phyloP scores from a whole-genome alignment of 306 rosid species.

The Cicer arietinum region DNA sequence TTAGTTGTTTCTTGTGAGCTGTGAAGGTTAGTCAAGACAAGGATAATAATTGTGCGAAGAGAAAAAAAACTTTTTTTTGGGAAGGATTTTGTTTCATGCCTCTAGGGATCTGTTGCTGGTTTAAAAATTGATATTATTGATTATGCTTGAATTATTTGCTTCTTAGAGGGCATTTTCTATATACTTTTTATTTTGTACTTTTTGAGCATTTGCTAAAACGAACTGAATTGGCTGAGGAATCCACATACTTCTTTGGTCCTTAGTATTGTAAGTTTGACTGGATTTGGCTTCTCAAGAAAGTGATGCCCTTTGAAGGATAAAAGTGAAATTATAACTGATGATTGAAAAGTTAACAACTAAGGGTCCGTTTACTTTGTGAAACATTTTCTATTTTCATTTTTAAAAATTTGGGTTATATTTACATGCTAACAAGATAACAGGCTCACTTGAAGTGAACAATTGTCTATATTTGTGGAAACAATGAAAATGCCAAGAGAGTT shows the following conservation, averaged over 20 bases:
- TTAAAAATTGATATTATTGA: conserved; percentile 12
- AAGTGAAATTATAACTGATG: conserved; percentile 15
- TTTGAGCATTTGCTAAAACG: background rate
- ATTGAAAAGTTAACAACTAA: conserved; percentile 1
- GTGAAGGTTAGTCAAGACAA: conserved; percentile 34
- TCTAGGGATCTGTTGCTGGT: conserved; percentile 19
- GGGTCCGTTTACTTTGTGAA: too few species aligned
- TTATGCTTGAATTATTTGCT: conserved; percentile 39
- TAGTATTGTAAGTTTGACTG: conserved; percentile 8
- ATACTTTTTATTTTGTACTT: conserved; percentile 12
- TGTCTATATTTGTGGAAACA: too few species aligned
- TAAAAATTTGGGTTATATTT: too few species aligned
- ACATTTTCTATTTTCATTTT: too few species aligned
- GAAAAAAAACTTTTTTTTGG: background rate
- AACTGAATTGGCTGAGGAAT: too few species aligned
- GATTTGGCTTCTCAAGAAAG: conserved; percentile 27
- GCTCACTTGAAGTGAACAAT: too few species aligned
- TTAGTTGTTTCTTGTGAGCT: conserved; percentile 5
- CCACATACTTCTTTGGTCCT: background rate
- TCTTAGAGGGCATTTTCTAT: background rate
- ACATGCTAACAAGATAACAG: too few species aligned
- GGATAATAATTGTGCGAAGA: background rate
- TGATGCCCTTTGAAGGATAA: background rate
- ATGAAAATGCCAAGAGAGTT: too few species aligned
- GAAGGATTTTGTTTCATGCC: background rate